Evolutionary conservation across 148 eudicot species (phyloP), one percentile per base, ranked within the genome.

Genomic region (Salicornia ramosissima): DNA sequence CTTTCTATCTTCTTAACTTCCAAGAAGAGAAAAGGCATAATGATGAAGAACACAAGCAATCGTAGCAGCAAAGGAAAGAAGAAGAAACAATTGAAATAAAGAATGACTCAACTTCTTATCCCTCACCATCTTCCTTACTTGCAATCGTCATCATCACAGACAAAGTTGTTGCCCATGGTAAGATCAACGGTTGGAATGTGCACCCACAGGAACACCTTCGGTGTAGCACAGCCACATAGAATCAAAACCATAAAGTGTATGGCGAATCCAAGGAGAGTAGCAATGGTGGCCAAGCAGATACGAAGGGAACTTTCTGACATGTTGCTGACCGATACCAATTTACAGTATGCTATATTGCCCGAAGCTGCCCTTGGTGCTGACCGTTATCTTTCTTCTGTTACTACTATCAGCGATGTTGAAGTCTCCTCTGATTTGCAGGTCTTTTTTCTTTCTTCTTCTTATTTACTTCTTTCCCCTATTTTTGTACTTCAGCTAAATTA

Each of bases 351-450:
- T 33, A 78, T 93, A 22, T 79, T 90, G 64, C 98, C 98, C 19
- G 98, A 93, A 77, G 87, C 95, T 68, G 94, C 96, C 63, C 85
- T 93, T 14, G 98, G 98, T 14, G 98, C 98, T 71, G 98, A 93
- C 79, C 91, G 86, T 26, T 93, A 88, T 71, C 72, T 92, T 11
- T 92, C 98, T 49, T 86, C 94, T 67, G 83, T 92, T 50, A 88
- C 96, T 71, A 92, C 98, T 56, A 87, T 93, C 53, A 88, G 87
- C 67, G 98, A 93, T 39, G 98, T 93, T 33, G 89, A 90, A 71
- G 79, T 93, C 29, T 90, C 98, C 11, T 66, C 88, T 67, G 98
- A 93, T 74, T 88, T 93, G 77, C 98, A 88, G 94, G 98, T 90
- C 34, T 6, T 3, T 4, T 16, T 30, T 57, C 1, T 30, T 13